phyloP scores from a whole-genome alignment of 2,329 filamentous ascomycete genomes.

The Scedosporium minutisporum region DNA sequence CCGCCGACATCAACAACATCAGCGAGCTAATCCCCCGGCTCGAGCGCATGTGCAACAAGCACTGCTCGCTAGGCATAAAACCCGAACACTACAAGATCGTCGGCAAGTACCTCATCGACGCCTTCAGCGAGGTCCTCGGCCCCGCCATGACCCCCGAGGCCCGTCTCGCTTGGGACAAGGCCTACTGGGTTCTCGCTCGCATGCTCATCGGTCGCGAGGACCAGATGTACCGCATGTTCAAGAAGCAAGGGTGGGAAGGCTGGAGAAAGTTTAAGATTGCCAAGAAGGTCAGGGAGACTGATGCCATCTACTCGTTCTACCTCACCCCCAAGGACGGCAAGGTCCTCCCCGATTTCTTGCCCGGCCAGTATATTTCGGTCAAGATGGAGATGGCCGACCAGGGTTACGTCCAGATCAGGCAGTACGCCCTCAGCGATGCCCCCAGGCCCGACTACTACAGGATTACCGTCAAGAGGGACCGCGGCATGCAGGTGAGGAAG shows the following conservation, averaged over 20 bases:
- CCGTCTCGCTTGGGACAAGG: slow-evolving; percentile 57
- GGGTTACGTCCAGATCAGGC: slow-evolving; percentile 54
- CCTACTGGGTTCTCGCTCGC: slow-evolving; percentile 64
- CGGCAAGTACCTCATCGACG: slow-evolving; percentile 56
- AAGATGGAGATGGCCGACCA: slow-evolving; percentile 45
- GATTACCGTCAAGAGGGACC: slow-evolving; percentile 61
- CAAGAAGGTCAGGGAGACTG: slow-evolving; percentile 55
- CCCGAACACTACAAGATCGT: slow-evolving; percentile 64
- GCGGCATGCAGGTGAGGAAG: slow-evolving; percentile 34
- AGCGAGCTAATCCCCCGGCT: slow-evolving; percentile 43
- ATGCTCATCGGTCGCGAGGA: slow-evolving; percentile 60
- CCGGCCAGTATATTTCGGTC: slow-evolving; percentile 65
- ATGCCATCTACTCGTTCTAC: slow-evolving; percentile 62
- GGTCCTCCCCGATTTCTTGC: slow-evolving; percentile 52
- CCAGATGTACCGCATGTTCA: slow-evolving; percentile 50
- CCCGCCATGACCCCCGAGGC: slow-evolving; percentile 55
- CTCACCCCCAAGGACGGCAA: slow-evolving; percentile 52
- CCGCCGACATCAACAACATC: slow-evolving; percentile 57
- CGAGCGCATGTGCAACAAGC: slow-evolving; percentile 59
- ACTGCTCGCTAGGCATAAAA: slow-evolving; percentile 58
- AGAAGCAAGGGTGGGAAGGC: slow-evolving; percentile 44
- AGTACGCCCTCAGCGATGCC: slow-evolving; percentile 64
- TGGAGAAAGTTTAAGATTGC: slow-evolving; percentile 60
- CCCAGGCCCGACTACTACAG: slow-evolving; percentile 54
- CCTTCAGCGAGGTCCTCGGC: slow-evolving; percentile 59